Percentiles rank a stretch among this genome's conserved stretches.
These are phyloP conservation scores for Calonectria pseudoreteaudii DNA, from an alignment of 2,329 filamentous ascomycete species.

Conservation along the genomic window DNA sequence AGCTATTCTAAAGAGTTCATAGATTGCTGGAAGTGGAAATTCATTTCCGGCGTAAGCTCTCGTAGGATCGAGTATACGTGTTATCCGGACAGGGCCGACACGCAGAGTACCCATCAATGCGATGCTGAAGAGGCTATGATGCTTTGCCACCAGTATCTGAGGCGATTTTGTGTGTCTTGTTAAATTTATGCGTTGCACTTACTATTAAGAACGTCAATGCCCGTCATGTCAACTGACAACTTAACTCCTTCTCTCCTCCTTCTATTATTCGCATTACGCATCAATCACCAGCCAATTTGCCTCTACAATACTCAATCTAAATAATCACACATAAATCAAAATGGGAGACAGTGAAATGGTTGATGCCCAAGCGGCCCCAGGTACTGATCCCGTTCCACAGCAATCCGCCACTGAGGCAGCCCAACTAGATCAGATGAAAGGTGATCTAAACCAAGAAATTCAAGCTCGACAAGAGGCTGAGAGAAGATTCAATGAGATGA, in stretches of 20 bases:
- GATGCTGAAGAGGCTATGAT: not conserved
- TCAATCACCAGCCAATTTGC: not conserved
- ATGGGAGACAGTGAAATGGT: not conserved
- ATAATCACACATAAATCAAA: not conserved
- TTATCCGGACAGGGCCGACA: not conserved
- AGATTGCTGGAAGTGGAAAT: not conserved
- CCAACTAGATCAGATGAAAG: not conserved
- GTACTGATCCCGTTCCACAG: not conserved
- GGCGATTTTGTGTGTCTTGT: not conserved
- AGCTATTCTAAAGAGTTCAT: not conserved
- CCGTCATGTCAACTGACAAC: too few species aligned
- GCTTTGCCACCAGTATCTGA: not conserved
- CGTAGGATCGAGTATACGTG: not conserved
- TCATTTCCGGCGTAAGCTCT: not conserved
- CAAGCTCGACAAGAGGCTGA: not conserved
- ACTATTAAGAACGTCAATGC: not conserved
- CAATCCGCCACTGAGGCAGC: not conserved
- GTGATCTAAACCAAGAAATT: not conserved
- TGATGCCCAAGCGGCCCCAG: not conserved
- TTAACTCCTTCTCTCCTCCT: too few species aligned
- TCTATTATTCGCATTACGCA: not conserved
- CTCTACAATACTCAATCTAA: not conserved
- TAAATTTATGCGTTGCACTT: not conserved
- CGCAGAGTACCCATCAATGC: too few species aligned
- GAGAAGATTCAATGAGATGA: not conserved